phyloP scores from a whole-genome alignment of 1,284 basidiomycete genomes.

The Rhodotorula sp. region DNA sequence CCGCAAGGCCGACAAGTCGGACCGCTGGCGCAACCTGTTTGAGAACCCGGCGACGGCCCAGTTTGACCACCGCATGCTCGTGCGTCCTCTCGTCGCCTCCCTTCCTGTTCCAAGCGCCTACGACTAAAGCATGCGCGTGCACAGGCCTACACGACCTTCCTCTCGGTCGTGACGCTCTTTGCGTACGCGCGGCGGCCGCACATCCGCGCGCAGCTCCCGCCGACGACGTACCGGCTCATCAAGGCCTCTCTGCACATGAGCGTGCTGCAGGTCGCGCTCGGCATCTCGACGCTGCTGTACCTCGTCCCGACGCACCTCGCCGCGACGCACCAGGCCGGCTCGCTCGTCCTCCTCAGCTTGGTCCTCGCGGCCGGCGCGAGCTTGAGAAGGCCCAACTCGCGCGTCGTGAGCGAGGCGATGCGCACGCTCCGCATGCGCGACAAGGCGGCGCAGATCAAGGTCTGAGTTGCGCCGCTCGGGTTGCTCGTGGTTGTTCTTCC shows the following conservation, averaged over 20 bases:
- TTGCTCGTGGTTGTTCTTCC: neutral
- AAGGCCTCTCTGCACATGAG: conserved; percentile 76
- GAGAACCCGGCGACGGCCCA: conserved; percentile 99
- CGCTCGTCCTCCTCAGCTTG: conserved; percentile 81
- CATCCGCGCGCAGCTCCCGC: conserved; percentile 65
- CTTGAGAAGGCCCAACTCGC: conserved; percentile 26
- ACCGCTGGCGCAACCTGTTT: conserved; percentile 84
- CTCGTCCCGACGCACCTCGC: conserved; percentile 91
- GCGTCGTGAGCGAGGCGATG: conserved; percentile 33
- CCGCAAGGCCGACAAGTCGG: conserved; percentile 65
- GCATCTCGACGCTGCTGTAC: conserved; percentile 88
- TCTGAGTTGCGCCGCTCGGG: neutral
- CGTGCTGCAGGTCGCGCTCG: conserved; percentile 82
- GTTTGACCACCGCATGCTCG: conserved; percentile 90
- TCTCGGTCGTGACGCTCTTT: conserved; percentile 66
- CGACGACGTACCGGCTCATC: conserved; percentile 65
- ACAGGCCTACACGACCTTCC: conserved; percentile 80
- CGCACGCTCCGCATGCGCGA: conserved; percentile 13
- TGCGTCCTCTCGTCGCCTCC: conserved; percentile 52
- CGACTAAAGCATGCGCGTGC: neutral
- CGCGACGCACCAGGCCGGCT: conserved; percentile 91
- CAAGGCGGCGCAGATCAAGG: conserved; percentile 25
- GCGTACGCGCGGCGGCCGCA: conserved; percentile 58
- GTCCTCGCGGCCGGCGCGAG: conserved; percentile 62
- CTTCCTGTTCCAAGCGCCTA: conserved; percentile 14